Base-by-base conservation (phyloP, 2,329 filamentous ascomycete genomes). In the Nemania abortiva region DNA sequence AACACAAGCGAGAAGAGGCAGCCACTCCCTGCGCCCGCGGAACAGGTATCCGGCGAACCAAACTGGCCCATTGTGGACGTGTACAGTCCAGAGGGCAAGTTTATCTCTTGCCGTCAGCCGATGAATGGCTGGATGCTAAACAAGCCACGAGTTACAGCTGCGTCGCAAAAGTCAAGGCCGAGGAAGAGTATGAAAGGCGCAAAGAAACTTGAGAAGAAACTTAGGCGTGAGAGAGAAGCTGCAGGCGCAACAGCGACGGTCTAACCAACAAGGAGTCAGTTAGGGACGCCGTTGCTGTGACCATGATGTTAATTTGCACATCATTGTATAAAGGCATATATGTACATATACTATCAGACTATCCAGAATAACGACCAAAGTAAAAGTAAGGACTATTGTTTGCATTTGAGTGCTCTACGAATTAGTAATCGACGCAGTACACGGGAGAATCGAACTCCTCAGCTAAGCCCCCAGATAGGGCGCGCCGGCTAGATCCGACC, bases 41-140 rank as follows among this genome's bases (percentile, higher is more conserved):
- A 50, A 55, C 69, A 61, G 72, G 61, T 65, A 29, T 27, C 42
- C 5, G 54, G 68, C 4, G 79, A 84, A 73, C 78, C 79, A 0
- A 80, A 82, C 24, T 90, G 89, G 84, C 94, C 94, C 0, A 84
- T 90, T 10, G 87, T 99, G 6, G 95, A 98, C 73, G 89, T 98
- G 0, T 98, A 92, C 76, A 92, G 88, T 31, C 96, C 96, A 0
- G 87, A 94, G 66, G 96, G 96, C n/a, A 90, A 89, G 74, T 96
- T 92, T 74, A 84, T 98, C 34, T 91, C 86, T 0, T 82, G 83
- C 10, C 85, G 93, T 42, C 79, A 78, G 72, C 91, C 92, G 1
- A 90, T 97, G 84, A 90, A 91, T 74, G 92, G 89, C 6, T 94
- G 90, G 87, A 67, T 90, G 68, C 79, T 91, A 61, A 87, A 87